Base-by-base conservation (phyloP, 345 rosid species). In the Cochlearia excelsa region DNA sequence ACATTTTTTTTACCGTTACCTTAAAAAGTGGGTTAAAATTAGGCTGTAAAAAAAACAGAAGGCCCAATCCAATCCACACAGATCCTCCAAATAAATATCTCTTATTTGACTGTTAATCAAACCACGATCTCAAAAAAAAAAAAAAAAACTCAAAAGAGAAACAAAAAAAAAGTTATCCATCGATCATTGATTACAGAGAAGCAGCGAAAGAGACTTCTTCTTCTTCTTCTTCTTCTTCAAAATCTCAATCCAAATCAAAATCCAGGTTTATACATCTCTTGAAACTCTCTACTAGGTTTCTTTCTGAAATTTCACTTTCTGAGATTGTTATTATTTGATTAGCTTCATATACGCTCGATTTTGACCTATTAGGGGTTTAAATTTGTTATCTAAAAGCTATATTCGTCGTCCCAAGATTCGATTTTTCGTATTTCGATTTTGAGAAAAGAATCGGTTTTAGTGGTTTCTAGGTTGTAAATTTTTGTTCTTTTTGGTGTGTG, bases 101-200 rank as follows among this genome's bases (percentile, higher is more conserved):
- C 26, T 48, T 16, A 16, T 59, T 38, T 30, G 61, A 59, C 66
- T 46, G 23, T 33, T 33, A 2, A 2, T 5, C 5, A 3, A 33
- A 33, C 4, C 29, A 44, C 1, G 5, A 63, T 31, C 43, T 16
- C 23, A 16, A 0, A 60, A 31, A 16, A 30, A 38, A 31, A 31
- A 39, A 54, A n/a, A 56, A 55, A 49, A 30, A 3, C 30, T 8
- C 23, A 16, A 16, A 16, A 16, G 1, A 31, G 10, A 31, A 10
- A 28, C 7, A 46, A 30, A 39, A 29, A 2, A 55, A 37, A 4
- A 37, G 7, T 37, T 26, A 11, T 6, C 16, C 33, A 69, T 61
- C 67, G 62, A 54, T 61, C 46, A 41, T 69, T 55, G 63, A 69
- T 69, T 60, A 52, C 68, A 54, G 41, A 39, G 49, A 10, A 55